A percentile compares a stretch with the other conserved stretches of the same genome.
Evolutionary conservation across 805 yeast genomes (phyloP).

Genomic region (Ogataea saltuana): DNA sequence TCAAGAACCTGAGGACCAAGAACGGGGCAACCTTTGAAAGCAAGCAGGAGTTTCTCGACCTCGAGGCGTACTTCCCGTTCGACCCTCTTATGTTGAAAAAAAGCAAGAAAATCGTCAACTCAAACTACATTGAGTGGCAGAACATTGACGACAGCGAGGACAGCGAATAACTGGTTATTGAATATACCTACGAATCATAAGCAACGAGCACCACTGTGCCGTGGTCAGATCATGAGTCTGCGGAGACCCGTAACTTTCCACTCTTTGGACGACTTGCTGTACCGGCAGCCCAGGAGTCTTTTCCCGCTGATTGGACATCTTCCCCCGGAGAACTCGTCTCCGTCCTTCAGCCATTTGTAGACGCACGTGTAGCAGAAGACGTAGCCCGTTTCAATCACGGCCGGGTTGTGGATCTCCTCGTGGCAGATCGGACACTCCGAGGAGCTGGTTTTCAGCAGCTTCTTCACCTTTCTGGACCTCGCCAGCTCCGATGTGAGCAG

Average conservation of each 20-base stretch:
- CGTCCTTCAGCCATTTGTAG: conserved; percentile 56
- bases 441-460: conserved; percentile 30
- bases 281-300: conserved; percentile 68
- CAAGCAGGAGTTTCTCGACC: conserved; percentile 80
- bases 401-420: conserved; percentile 68
- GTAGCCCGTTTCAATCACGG: conserved; percentile 87
- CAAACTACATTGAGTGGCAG: conserved; percentile 78
- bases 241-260: conserved; percentile 81
- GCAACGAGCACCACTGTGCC: background rate
- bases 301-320: conserved; percentile 84
- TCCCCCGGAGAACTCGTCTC: conserved; percentile 52
- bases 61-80: conserved; percentile 95
- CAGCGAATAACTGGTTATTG: conserved; percentile 27
- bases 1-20: conserved; percentile 26
- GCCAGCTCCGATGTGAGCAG: conserved; percentile 17
- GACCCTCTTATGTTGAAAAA: conserved; percentile 81
- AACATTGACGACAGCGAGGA: conserved; percentile 58
- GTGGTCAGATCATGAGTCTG: conserved; percentile 59
- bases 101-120: conserved; percentile 55
- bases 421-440: conserved; percentile 69
- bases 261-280: conserved; percentile 52
- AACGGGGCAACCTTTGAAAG: conserved; percentile 32
- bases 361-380: conserved; percentile 91
- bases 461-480: conserved; percentile 15
- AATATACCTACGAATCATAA: background rate